A percentile compares a stretch with the other conserved stretches of the same genome.
phyloP scores from a whole-genome alignment of 176 grass and related monocot species.

The maize (Zea mays) region DNA sequence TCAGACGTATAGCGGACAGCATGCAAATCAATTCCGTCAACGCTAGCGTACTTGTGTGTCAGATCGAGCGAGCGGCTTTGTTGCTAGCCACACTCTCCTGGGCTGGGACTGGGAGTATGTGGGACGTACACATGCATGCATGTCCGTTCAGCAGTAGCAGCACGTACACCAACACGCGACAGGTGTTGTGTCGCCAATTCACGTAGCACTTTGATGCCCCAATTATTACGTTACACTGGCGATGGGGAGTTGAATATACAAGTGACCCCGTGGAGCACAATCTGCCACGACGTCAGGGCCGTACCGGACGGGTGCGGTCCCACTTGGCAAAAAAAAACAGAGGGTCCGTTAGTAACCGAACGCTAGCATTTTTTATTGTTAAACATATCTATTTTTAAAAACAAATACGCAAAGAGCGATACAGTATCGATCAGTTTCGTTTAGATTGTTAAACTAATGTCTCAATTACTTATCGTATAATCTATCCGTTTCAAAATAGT shows the following conservation, averaged over 20 bases:
- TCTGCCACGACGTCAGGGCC: conserved; percentile 16
- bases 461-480: too few relatives aligned
- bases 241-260: not conserved
- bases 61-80: not conserved
- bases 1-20: not conserved
- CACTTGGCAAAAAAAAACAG: too few relatives aligned
- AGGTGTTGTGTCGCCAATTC: not conserved
- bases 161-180: not conserved
- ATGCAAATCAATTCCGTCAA: not conserved
- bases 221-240: not conserved
- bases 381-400: too few relatives aligned
- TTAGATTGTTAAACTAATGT: too few relatives aligned
- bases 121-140: not conserved
- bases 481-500: too few relatives aligned
- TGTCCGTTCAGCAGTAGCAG: conserved; percentile 9
- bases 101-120: not conserved
- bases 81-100: not conserved
- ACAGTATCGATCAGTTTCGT: too few relatives aligned
- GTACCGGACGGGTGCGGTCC: too few relatives aligned
- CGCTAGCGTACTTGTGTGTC: not conserved
- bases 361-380: too few relatives aligned
- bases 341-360: too few relatives aligned
- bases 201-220: not conserved
- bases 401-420: too few relatives aligned
- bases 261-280: conserved; percentile 18